Percentiles rank a stretch among this genome's conserved stretches.
These are phyloP conservation scores for Aspergillus sclerotialis DNA, from an alignment of 2,329 filamentous ascomycete species.

Conservation along the genomic window DNA sequence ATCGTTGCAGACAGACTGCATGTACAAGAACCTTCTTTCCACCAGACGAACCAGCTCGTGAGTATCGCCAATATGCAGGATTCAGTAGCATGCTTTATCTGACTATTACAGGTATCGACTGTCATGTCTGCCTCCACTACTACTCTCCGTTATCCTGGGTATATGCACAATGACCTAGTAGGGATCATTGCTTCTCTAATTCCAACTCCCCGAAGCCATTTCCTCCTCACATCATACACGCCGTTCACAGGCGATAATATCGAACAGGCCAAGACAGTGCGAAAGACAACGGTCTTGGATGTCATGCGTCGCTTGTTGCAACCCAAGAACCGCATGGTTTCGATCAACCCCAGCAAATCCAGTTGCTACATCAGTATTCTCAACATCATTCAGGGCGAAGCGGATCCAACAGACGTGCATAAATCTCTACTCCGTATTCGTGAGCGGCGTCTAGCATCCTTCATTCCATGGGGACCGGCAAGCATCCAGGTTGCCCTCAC, in stretches of 20 bases:
- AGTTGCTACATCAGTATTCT: constrained; percentile 99
- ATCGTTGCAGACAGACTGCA: constrained; percentile 93
- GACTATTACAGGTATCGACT: constrained; percentile 60
- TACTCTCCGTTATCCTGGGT: constrained; percentile 91
- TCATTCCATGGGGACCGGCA: constrained; percentile 97
- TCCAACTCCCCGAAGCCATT: constrained; percentile 92
- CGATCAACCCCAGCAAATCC: constrained; percentile 87
- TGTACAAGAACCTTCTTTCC: constrained; percentile 90
- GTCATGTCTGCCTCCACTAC: constrained; percentile 99
- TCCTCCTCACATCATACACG: constrained; percentile 97
- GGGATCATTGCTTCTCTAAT: constrained; percentile 95
- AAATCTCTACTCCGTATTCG: constrained; percentile 95
- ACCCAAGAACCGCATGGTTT: constrained; percentile 99
- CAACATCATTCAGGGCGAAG: constrained; percentile 98
- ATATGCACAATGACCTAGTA: constrained; percentile 99
- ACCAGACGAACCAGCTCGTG: constrained; percentile 94
- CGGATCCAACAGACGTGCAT: constrained; percentile 94
- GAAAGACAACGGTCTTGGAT: constrained; percentile 95
- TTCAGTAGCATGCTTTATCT: constrained; percentile 6
- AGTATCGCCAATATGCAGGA: constrained; percentile 10
- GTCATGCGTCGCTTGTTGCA: constrained; percentile 94
- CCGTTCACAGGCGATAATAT: constrained; percentile 95
- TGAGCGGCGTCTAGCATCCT: constrained; percentile 86
- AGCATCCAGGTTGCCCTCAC: constrained; percentile 96
- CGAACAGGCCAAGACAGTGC: constrained; percentile 92